These are phyloP conservation scores for Colletotrichum tanaceti DNA, from an alignment of 2,329 filamentous ascomycete species.

Conservation along the genomic window DNA sequence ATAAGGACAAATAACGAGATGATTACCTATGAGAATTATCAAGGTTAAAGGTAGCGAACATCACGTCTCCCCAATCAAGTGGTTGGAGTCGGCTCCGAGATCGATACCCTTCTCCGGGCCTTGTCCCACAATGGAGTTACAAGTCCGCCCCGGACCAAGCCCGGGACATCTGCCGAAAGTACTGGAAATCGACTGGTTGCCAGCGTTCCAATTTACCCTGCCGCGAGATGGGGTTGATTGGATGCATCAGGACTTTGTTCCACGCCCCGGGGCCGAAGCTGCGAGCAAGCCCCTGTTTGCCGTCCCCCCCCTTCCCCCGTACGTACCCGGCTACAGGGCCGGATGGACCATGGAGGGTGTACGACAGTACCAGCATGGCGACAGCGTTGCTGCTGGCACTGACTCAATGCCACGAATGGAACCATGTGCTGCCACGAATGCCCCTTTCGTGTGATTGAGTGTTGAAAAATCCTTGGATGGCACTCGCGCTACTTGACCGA, in stretches of 20 bases:
- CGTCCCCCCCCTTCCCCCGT: no score
- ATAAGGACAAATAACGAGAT: neutral
- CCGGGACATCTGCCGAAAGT: neutral
- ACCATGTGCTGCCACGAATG: neutral
- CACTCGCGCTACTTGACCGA: neutral
- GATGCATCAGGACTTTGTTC: neutral
- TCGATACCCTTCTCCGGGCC: neutral
- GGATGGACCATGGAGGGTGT: no score
- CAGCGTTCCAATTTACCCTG: neutral
- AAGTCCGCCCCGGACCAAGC: constrained; percentile 5
- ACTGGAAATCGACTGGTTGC: constrained; percentile 2
- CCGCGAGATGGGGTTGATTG: neutral
- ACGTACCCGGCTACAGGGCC: neutral
- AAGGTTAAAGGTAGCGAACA: neutral
- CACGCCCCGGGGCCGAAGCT: neutral
- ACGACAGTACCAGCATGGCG: no score
- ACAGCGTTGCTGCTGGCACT: neutral
- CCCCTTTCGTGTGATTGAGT: neutral
- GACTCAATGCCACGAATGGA: neutral
- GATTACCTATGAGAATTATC: neutral
- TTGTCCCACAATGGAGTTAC: constrained; percentile 26
- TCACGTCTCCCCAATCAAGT: neutral
- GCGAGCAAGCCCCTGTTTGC: no score
- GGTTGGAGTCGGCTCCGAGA: neutral
- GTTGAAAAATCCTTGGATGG: neutral